A percentile compares a stretch with the other conserved stretches of the same genome.
Conservation (phyloP, 306 rosid species). For the Gastrolobium bilobum region DNA sequence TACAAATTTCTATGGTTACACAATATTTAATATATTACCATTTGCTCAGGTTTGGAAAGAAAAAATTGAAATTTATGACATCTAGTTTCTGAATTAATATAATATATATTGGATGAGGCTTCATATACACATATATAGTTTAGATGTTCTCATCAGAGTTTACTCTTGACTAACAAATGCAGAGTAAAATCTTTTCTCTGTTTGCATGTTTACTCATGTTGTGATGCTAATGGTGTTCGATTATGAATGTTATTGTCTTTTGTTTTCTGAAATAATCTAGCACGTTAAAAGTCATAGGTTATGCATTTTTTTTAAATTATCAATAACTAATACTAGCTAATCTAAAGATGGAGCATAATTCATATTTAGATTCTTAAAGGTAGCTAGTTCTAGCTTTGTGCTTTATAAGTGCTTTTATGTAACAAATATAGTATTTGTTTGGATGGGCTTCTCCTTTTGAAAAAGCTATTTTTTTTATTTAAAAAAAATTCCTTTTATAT, state of each 20-base stretch:
- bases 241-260: conserved; percentile 2
- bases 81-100: conserved; percentile 11
- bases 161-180: not conserved
- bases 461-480: too few relatives aligned
- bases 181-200: not conserved
- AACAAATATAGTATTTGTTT: too few relatives aligned
- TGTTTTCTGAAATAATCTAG: conserved; percentile 21
- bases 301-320: conserved; percentile 44
- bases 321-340: not conserved
- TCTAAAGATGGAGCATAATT: too few relatives aligned
- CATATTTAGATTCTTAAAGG: too few relatives aligned
- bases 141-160: conserved; percentile 29
- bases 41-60: conserved; percentile 2
- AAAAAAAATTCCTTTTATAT: too few relatives aligned
- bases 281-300: conserved; percentile 30
- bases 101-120: conserved; percentile 1
- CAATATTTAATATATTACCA: not conserved
- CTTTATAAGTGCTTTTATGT: too few relatives aligned
- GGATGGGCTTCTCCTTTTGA: too few relatives aligned
- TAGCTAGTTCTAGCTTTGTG: too few relatives aligned
- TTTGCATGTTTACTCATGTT: not conserved
- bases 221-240: conserved; percentile 19
- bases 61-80: conserved; percentile 15
- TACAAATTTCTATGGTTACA: not conserved
- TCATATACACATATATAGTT: conserved; percentile 3